Evolutionary conservation across 2,329 filamentous ascomycete genomes (phyloP).

Genomic region (Leptographium flavum): DNA sequence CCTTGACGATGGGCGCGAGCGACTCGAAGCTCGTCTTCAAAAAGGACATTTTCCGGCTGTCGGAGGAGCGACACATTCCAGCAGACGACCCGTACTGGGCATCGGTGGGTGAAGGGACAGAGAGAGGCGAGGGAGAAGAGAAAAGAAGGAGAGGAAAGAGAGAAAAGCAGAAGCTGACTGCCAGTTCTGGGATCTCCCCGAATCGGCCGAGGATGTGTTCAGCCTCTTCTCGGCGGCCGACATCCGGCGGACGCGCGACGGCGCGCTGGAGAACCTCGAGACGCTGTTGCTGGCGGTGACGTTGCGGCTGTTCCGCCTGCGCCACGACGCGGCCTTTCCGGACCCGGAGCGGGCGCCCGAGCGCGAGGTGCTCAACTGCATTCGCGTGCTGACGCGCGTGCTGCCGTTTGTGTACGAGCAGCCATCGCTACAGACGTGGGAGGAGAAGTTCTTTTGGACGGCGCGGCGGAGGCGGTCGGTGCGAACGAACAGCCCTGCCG

Average conservation of each 20-base stretch:
- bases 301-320: conserved; percentile 67
- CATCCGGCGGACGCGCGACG: conserved; percentile 76
- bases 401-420: conserved; percentile 87
- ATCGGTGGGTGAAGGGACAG: conserved; percentile 39
- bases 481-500: conserved; percentile 42
- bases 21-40: conserved; percentile 99
- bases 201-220: conserved; percentile 92
- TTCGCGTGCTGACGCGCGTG: conserved; percentile 77
- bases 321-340: conserved; percentile 82
- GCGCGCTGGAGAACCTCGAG: conserved; percentile 75
- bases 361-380: conserved; percentile 84
- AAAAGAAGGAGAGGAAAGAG: too few species aligned
- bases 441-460: conserved; percentile 87
- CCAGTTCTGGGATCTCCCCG: conserved; percentile 94
- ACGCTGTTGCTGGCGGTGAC: conserved; percentile 73
- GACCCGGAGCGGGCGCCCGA: conserved; percentile 75
- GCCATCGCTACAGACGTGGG: conserved; percentile 70
- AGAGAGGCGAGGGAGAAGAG: too few species aligned
- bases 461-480: conserved; percentile 47
- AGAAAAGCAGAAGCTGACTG: conserved; percentile 2
- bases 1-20: conserved; percentile 81
- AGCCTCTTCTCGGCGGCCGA: conserved; percentile 83
- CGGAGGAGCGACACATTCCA: conserved; percentile 78
- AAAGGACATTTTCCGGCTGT: conserved; percentile 90
- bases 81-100: conserved; percentile 88